A percentile compares a stretch with the other conserved stretches of the same genome.
phyloP scores from a whole-genome alignment of 345 rosid species.

The Abelmoschus esculentus region DNA sequence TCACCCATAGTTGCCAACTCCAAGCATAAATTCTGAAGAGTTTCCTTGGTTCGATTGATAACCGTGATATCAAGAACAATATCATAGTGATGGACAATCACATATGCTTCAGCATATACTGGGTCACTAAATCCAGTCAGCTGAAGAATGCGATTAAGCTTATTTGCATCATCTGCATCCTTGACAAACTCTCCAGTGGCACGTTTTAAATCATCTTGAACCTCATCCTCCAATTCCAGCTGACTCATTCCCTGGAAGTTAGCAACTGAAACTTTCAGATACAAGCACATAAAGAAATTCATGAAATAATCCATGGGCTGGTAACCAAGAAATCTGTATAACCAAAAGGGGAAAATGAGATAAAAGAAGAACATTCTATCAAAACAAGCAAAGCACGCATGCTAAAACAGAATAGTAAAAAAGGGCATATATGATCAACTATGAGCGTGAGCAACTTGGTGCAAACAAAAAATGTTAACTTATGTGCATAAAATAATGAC shows the following conservation, averaged over 20 bases:
- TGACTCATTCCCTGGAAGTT: slow-evolving; percentile 88
- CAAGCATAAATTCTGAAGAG: slow-evolving; percentile 95
- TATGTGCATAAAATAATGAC: background rate
- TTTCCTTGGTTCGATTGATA: slow-evolving; percentile 92
- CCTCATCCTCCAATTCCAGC: slow-evolving; percentile 97
- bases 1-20: slow-evolving; percentile 99
- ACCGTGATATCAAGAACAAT: slow-evolving; percentile 94
- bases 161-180: slow-evolving; percentile 92
- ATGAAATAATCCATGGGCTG: background rate
- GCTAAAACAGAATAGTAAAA: background rate
- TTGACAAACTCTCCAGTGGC: slow-evolving; percentile 96
- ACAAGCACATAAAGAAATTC: background rate
- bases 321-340: background rate
- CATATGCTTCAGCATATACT: slow-evolving; percentile 97
- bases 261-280: slow-evolving; percentile 3
- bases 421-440: background rate
- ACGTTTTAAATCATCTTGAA: slow-evolving; percentile 92
- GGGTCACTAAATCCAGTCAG: slow-evolving; percentile 99
- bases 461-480: background rate
- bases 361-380: background rate
- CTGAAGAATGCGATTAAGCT: slow-evolving; percentile 92
- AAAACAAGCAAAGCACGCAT: background rate
- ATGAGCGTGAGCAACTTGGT: background rate
- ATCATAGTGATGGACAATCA: slow-evolving; percentile 94
- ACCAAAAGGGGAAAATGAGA: background rate